Evolutionary conservation across 805 yeast species (phyloP).

Genomic region (Lachancea kluyveri): DNA sequence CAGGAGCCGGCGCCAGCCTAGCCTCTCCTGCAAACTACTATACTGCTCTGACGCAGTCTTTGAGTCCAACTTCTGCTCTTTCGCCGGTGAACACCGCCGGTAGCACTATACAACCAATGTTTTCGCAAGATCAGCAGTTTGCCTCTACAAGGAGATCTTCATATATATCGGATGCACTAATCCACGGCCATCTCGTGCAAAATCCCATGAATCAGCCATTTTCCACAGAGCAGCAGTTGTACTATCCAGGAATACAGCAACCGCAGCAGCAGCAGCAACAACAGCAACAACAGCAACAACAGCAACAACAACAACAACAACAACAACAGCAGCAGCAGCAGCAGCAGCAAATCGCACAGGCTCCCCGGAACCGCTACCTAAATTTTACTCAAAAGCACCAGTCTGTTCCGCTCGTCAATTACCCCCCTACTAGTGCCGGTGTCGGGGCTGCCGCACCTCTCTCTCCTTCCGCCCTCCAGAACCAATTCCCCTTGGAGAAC

Average conservation of each 20-base stretch:
- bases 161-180: slow-evolving; percentile 61
- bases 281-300: slow-evolving; percentile 12
- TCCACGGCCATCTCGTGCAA: slow-evolving; percentile 24
- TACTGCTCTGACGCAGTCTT: slow-evolving; percentile 9
- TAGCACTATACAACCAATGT: slow-evolving; percentile 3
- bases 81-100: slow-evolving; percentile 12
- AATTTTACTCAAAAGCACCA: slow-evolving; percentile 3
- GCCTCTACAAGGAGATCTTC: slow-evolving; percentile 65
- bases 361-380: slow-evolving; percentile 3
- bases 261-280: no score
- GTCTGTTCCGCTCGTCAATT: slow-evolving; percentile 6
- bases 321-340: slow-evolving; percentile 7
- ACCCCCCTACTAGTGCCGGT: slow-evolving; percentile 1
- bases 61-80: slow-evolving; percentile 8
- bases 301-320: slow-evolving; percentile 10
- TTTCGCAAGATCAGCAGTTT: slow-evolving; percentile 7
- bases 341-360: slow-evolving; percentile 7
- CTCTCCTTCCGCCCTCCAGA: slow-evolving; percentile 9
- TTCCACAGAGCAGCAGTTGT: slow-evolving; percentile 3
- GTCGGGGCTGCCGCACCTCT: background rate
- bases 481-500: slow-evolving; percentile 45
- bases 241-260: slow-evolving; percentile 1
- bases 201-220: slow-evolving; percentile 7
- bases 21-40: slow-evolving; percentile 11
- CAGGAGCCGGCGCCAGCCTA: slow-evolving; percentile 1